Evolutionary conservation across 164 flowering plant genomes (phyloP), one percentile per base, ranked within the genome.

Genomic region (Cinnamomum chago): DNA sequence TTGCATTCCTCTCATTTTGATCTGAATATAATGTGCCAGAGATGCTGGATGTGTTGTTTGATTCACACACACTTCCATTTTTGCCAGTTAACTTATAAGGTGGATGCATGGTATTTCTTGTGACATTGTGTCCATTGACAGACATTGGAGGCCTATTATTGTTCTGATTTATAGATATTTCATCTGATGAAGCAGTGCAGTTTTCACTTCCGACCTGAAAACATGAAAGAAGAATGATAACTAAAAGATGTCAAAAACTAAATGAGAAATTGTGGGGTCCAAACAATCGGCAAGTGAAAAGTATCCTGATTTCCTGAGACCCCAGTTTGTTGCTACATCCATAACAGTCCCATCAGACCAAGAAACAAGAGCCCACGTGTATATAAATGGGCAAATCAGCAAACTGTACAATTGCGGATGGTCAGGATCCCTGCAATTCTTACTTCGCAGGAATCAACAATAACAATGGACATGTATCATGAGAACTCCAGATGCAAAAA

Each of bases 191-290:
- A 50, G 71, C 67, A 60, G 20, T 22, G 50, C 62, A 51, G 66
- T 65, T 77, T 71, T 58, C 75, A 24, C 60, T 81, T 76, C 82
- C 83, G 28, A 75, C 68, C 90, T 85, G 85, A 81, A 76, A 30
- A 30, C 68, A 81, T 40, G 62, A 77, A 35, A 18, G 50, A 72
- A 40, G 64, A 33, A 67, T 50, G 30, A 73, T 23, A 35, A 67
- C 27, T 58, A 58, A 73, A 20, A 79, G 17, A 51, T 22, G 60
- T 22, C 35, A 55, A 55, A 55, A 55, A 55, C n/a, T 55, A 3
- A 55, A 55, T 14, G 60, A 55, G 60, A 33, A 18, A 70, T 22
- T 64, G 13, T 23, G 33, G 18, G 18, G 27, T 30, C 30, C 25
- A 18, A 70, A 3, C 33, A 24, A 13, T 55, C 60, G 0, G 60